These are phyloP conservation scores for Venturia carpophila DNA, from an alignment of 2,329 filamentous ascomycete species.

Conservation along the genomic window DNA sequence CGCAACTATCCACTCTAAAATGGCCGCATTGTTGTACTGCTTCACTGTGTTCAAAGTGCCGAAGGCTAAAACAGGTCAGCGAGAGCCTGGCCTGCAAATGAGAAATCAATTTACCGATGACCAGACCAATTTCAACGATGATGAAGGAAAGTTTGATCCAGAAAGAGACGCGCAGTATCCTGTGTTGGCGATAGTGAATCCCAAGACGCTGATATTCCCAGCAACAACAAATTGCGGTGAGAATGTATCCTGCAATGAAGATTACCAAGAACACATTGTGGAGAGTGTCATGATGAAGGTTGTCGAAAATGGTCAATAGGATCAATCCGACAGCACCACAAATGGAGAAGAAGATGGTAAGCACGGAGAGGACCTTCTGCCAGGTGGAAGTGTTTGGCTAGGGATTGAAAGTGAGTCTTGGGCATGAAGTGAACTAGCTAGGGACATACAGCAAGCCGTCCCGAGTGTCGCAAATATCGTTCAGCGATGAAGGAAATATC, in stretches of 20 bases:
- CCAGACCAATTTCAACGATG: constrained; percentile 66
- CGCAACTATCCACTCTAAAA: constrained; percentile 73
- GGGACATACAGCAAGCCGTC: constrained; percentile 50
- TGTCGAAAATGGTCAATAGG: constrained; percentile 79
- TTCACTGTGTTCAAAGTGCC: constrained; percentile 45
- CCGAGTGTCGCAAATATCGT: constrained; percentile 74
- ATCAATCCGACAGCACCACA: constrained; percentile 74
- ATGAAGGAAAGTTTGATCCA: constrained; percentile 84
- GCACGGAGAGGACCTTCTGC: constrained; percentile 55
- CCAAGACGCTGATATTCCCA: constrained; percentile 83
- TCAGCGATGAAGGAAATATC: constrained; percentile 74
- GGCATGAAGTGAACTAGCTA: too few relatives aligned
- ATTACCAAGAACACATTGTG: constrained; percentile 73
- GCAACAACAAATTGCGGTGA: constrained; percentile 83
- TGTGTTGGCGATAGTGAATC: constrained; percentile 67
- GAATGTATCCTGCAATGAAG: constrained; percentile 78
- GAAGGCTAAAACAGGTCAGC: constrained; percentile 46
- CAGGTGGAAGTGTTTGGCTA: constrained; percentile 59
- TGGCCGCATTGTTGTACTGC: constrained; percentile 58
- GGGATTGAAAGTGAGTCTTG: too few relatives aligned
- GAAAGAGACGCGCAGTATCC: constrained; percentile 69
- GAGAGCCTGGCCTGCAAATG: neutral
- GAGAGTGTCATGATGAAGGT: constrained; percentile 53
- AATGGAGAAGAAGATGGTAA: constrained; percentile 61
- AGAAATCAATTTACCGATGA: constrained; percentile 38